Conservation (phyloP, 2,329 filamentous ascomycete species). For the Blumeria hordei region DNA sequence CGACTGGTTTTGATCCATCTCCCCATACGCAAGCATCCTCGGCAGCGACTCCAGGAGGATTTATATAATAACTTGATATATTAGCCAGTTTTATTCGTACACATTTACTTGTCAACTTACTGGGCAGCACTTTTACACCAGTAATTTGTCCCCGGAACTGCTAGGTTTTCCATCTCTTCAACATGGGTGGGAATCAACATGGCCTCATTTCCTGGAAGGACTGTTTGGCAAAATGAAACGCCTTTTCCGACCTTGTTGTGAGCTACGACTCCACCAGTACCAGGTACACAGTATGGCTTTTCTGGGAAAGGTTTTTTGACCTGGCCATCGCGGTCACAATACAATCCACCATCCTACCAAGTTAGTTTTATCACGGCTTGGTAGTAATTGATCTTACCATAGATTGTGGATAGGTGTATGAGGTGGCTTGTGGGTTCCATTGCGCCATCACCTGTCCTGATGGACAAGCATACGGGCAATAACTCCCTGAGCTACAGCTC, state of each 20-base stretch:
- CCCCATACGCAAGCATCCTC: conserved; percentile 50
- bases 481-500: conserved; percentile 38
- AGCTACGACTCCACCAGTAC: conserved; percentile 37
- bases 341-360: conserved; percentile 44
- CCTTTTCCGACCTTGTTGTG: conserved; percentile 37
- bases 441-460: conserved; percentile 54
- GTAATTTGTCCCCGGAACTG: conserved; percentile 45
- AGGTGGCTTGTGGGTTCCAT: conserved; percentile 45
- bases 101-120: conserved; percentile 22
- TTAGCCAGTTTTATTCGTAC: conserved; percentile 6
- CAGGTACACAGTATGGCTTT: conserved; percentile 44
- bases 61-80: conserved; percentile 43
- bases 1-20: conserved; percentile 31
- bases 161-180: conserved; percentile 28
- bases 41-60: conserved; percentile 38
- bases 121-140: conserved; percentile 53
- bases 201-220: conserved; percentile 54
- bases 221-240: conserved; percentile 57
- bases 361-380: conserved; percentile 3
- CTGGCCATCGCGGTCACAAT: conserved; percentile 41
- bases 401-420: conserved; percentile 42
- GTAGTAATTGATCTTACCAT: conserved; percentile 29
- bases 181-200: conserved; percentile 66
- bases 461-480: conserved; percentile 57
- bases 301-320: conserved; percentile 44